These are phyloP conservation scores for Fusarium sp. DNA, from an alignment of 2,329 filamentous ascomycete genomes.

Conservation along the genomic window DNA sequence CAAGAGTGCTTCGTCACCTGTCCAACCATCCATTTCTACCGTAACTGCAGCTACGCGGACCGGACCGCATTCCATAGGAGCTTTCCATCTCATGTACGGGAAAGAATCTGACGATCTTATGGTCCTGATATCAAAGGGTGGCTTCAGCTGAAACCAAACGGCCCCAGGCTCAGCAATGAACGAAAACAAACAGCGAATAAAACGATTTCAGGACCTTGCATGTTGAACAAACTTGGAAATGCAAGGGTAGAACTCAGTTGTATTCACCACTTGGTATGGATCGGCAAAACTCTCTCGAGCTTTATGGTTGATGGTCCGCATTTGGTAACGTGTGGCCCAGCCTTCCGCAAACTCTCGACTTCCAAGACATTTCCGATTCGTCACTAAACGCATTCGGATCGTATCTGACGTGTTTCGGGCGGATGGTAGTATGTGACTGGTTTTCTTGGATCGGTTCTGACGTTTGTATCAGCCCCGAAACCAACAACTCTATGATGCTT, in stretches of 20 bases:
- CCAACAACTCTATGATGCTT: constrained; percentile 22
- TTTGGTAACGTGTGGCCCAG: constrained; percentile 18
- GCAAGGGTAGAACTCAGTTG: background rate
- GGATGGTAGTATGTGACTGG: background rate
- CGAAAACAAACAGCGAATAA: constrained; percentile 20
- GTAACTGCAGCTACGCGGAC: constrained; percentile 12
- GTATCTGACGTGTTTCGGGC: constrained; percentile 14
- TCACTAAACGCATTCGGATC: constrained; percentile 12
- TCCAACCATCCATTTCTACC: constrained; percentile 9
- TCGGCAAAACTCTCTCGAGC: constrained; percentile 3
- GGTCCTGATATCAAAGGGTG: background rate
- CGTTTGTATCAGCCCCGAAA: constrained; percentile 8
- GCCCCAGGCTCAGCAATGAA: background rate
- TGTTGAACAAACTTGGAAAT: background rate
- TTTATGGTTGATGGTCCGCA: constrained; percentile 10
- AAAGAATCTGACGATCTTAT: background rate
- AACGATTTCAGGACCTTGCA: constrained; percentile 14
- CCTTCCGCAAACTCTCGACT: constrained; percentile 4
- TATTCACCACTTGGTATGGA: constrained; percentile 23
- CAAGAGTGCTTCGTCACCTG: constrained; percentile 2
- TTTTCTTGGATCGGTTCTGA: background rate
- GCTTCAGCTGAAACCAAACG: constrained; percentile 15
- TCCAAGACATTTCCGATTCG: constrained; percentile 6
- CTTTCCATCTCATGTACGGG: background rate
- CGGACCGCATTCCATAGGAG: constrained; percentile 13